Base-by-base conservation (phyloP, 495 filamentous ascomycete species). In the Neurospora sp. region DNA sequence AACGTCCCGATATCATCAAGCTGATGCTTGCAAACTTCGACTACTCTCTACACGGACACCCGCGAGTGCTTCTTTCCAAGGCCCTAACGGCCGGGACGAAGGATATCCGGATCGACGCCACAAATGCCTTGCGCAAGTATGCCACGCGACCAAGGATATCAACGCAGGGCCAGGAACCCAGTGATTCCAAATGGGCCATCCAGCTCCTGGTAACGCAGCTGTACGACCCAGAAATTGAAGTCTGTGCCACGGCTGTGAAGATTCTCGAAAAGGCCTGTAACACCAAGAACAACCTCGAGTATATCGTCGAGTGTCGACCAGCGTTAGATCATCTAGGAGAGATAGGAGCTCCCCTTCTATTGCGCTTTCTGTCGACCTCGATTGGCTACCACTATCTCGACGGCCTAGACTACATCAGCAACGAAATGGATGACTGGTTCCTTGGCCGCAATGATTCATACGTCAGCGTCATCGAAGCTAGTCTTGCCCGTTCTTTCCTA, bases 391-490 rank as follows among this genome's bases (percentile, higher is more conserved):
- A 98, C 82, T 99, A 99, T 81, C 85, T 99, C 4, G 93, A 99
- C 80, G 96, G 94, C 9, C 86, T 99, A 20, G 96, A 99, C 81
- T 99, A 99, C 76, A 99, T 99, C 79, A 96, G 93, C 48, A 94
- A 96, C 76, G 96, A 98, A 79, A 99, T 99, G 96, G 96, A 99
- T 78, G 96, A 98, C 81, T 99, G 96, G 96, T 99, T 98, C 78
- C 88, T 91, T 69, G 96, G 96, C 41, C 90, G 96, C 39, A 99
- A 99, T 78, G 95, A 98, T 80, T 90, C 88, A 48, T 99, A 99
- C 80, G 96, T 99, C 69, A 87, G 90, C 35, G 87, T 98, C n/a
- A 93, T 98, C 40, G 96, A 99, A 79, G 96, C 96, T 22, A 96
- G 94, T 71, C 85, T 99, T n/a, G 94, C 94, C 27, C 89, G 94